These are phyloP conservation scores for Phialemonium atrogriseum DNA, from an alignment of 2,329 filamentous ascomycete species.

Conservation along the genomic window DNA sequence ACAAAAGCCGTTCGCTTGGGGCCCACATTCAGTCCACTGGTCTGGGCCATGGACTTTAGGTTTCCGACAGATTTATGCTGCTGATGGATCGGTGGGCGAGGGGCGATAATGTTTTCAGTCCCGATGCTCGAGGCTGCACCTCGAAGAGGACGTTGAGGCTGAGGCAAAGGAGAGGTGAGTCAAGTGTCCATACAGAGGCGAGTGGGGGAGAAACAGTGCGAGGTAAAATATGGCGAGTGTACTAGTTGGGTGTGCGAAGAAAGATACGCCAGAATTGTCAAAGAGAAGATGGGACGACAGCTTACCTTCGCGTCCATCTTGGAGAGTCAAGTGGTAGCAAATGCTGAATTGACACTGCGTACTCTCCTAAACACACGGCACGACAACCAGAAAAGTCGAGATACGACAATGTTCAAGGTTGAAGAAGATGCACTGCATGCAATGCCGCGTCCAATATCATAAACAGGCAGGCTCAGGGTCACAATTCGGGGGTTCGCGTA, in stretches of 20 bases:
- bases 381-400: too few relatives aligned
- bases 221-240: too few relatives aligned
- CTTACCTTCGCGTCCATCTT: constrained; percentile 34
- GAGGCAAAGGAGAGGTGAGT: too few relatives aligned
- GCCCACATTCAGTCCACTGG: constrained; percentile 51
- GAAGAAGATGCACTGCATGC: constrained; percentile 1
- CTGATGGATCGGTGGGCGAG: constrained; percentile 60
- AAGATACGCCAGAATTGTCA: too few relatives aligned
- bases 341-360: too few relatives aligned
- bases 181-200: neutral
- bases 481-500: too few relatives aligned
- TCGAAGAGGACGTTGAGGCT: constrained; percentile 61
- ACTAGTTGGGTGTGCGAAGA: neutral
- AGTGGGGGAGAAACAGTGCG: too few relatives aligned
- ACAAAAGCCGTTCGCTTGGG: constrained; percentile 73
- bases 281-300: constrained; percentile 4
- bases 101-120: constrained; percentile 61
- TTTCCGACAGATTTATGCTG: constrained; percentile 72
- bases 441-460: constrained; percentile 1
- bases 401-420: neutral
- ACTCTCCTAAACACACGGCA: too few relatives aligned
- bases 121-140: constrained; percentile 38
- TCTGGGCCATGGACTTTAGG: constrained; percentile 37
- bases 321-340: neutral
- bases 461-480: too few relatives aligned